These are phyloP conservation scores for Artemisia tridentata DNA, from an alignment of 129 eudicot genomes.

Conservation along the genomic window DNA sequence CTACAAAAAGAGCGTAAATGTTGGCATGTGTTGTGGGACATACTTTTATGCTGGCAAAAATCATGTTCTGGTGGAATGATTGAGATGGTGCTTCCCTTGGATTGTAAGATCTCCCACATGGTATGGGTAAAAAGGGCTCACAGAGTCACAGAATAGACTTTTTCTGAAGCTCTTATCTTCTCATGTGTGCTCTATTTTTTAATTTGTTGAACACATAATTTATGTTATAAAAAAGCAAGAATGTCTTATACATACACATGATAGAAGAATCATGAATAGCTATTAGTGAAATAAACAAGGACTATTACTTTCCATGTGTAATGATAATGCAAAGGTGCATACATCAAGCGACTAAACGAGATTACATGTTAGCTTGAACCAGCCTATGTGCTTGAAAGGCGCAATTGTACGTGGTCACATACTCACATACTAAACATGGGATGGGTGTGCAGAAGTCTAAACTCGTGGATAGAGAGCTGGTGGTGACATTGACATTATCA, in stretches of 20 bases:
- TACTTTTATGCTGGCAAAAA: conserved; percentile 19
- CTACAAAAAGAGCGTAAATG: neutral
- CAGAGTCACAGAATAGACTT: conserved; percentile 16
- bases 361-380: too few species aligned
- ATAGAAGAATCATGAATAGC: too few species aligned
- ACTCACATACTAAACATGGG: too few species aligned
- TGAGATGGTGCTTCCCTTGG: conserved; percentile 9
- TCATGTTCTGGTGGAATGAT: conserved; percentile 24
- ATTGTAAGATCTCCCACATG: conserved; percentile 29
- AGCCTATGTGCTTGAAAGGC: too few species aligned
- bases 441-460: too few species aligned
- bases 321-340: too few species aligned
- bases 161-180: conserved; percentile 3
- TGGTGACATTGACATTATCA: too few species aligned
- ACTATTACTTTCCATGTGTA: too few species aligned
- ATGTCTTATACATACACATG: neutral
- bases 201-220: neutral
- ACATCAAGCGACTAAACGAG: too few species aligned
- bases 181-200: conserved; percentile 16
- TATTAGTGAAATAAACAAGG: too few species aligned
- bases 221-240: neutral
- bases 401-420: too few species aligned
- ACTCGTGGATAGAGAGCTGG: too few species aligned
- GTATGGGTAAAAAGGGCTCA: conserved; percentile 22
- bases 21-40: neutral